Percentiles rank a stretch among this genome's conserved stretches.
These are phyloP conservation scores for Ziziphus jujuba DNA, from an alignment of 306 rosid species.

Conservation along the genomic window DNA sequence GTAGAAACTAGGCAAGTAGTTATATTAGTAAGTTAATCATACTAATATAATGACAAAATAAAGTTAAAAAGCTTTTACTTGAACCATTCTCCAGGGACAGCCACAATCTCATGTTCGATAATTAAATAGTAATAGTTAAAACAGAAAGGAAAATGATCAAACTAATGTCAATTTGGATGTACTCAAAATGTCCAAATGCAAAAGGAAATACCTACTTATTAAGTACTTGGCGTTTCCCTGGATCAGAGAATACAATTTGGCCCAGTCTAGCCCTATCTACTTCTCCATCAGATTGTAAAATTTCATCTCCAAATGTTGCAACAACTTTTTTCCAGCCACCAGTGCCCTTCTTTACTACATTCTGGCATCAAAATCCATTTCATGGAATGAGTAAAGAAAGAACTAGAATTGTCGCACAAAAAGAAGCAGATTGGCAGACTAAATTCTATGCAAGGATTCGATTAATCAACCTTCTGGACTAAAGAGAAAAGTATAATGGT, in stretches of 20 bases:
- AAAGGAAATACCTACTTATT: constrained; percentile 45
- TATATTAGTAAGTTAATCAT: no score
- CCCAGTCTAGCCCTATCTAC: constrained; percentile 77
- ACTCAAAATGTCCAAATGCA: not conserved
- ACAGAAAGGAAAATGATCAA: no score
- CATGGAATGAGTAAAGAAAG: not conserved
- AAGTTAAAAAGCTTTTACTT: not conserved
- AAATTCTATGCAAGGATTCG: no score
- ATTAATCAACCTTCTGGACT: no score
- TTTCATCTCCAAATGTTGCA: constrained; percentile 69
- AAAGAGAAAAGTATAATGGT: no score
- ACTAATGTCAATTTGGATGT: not conserved
- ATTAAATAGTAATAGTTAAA: no score
- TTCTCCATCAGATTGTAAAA: constrained; percentile 64
- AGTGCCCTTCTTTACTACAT: constrained; percentile 62
- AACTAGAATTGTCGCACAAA: no score
- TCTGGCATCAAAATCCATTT: constrained; percentile 34
- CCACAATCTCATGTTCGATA: no score
- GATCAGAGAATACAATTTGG: constrained; percentile 77
- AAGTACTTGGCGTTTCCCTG: constrained; percentile 70
- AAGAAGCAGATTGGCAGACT: no score
- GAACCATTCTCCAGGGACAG: not conserved
- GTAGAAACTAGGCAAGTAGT: no score
- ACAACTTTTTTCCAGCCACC: constrained; percentile 79
- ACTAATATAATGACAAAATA: not conserved